Conservation (phyloP, 2,329 filamentous ascomycete species). For the Botryotinia convoluta region DNA sequence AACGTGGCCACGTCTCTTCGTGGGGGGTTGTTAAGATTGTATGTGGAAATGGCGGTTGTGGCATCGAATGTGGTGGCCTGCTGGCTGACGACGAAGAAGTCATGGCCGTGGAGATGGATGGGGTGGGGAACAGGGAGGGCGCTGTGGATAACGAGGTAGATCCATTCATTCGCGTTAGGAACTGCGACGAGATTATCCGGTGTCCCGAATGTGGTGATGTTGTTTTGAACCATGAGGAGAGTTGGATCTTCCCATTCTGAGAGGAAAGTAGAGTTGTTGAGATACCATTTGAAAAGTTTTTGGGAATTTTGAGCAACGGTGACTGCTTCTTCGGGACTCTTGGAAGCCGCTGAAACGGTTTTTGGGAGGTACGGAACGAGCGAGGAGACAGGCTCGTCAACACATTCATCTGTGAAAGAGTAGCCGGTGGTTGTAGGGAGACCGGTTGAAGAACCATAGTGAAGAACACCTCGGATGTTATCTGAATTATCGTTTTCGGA, state of each 20-base stretch:
- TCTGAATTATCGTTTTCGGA: conserved; percentile 55
- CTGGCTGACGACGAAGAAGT: conserved; percentile 47
- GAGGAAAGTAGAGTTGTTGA: conserved; percentile 48
- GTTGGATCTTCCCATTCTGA: conserved; percentile 50
- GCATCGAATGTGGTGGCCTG: conserved; percentile 41
- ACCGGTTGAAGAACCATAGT: conserved; percentile 44
- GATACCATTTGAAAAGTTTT: conserved; percentile 46
- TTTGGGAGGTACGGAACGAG: conserved; percentile 33
- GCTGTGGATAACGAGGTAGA: conserved; percentile 36
- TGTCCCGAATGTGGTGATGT: conserved; percentile 29
- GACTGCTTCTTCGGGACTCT: conserved; percentile 26
- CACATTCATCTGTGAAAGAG: conserved; percentile 32
- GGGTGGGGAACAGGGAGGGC: conserved; percentile 31
- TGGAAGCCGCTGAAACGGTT: conserved; percentile 21
- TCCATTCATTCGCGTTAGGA: conserved; percentile 34
- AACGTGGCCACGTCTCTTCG: conserved; percentile 51
- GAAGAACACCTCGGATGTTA: conserved; percentile 47
- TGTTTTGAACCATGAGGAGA: conserved; percentile 38
- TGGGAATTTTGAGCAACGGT: conserved; percentile 30
- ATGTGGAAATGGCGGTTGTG: conserved; percentile 29
- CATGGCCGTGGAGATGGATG: conserved; percentile 50
- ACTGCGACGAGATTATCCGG: conserved; percentile 31
- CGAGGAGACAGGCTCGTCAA: conserved; percentile 34
- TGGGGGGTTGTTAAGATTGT: conserved; percentile 44
- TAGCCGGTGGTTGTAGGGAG: conserved; percentile 34